Base-by-base conservation (phyloP, 192 early-diverging fungal species). In the Backusella westeae region DNA sequence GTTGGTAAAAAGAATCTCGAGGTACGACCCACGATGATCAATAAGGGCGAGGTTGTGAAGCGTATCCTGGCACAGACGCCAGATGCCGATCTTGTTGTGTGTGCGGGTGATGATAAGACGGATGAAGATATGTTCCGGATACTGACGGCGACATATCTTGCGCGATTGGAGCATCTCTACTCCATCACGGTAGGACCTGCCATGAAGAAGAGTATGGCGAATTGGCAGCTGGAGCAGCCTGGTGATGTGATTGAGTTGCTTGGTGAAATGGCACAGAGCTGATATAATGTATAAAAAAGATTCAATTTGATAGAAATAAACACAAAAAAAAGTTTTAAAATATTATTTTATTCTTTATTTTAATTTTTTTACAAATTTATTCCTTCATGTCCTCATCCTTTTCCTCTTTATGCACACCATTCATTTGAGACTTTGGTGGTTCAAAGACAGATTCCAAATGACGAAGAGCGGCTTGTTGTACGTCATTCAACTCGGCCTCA, bases 1-100 rank as follows among this genome's bases (percentile, higher is more conserved):
- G 88, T 94, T 10, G 95, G 95, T 65, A 97, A 97, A 82, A 96
- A 96, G 87, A 94, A 94, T 67, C 86, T 97, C 14, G 95, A 97
- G 76, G 92, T 94, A 12, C 86, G 94, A 9, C 93, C 95, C 15
- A 87, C 89, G 12, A 84, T 87, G 9, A 89, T 97, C 73, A 97
- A 96, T 85, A 97, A 96, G 86, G 95, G 95, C 34, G 93, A 95
- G 78, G 95, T 97, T 74, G 94, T 95, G 69, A 93, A 93, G 38
- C 87, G 91, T 19, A 78, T 96, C 66, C 73, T 93, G 34, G 46
- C 79, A 1, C 75, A 78, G 35, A 74, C 87, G 17, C 86, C 88
- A 23, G 86, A 86, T 21, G 87, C 85, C 73, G 93, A 93, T 52
- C 95, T 97, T 85, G 87, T 94, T 2, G 83, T 94, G 34, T 96